Evolutionary conservation across 2,329 filamentous ascomycete genomes (phyloP), one percentile per base, ranked within the genome.

Genomic region (Colletotrichum costaricense): DNA sequence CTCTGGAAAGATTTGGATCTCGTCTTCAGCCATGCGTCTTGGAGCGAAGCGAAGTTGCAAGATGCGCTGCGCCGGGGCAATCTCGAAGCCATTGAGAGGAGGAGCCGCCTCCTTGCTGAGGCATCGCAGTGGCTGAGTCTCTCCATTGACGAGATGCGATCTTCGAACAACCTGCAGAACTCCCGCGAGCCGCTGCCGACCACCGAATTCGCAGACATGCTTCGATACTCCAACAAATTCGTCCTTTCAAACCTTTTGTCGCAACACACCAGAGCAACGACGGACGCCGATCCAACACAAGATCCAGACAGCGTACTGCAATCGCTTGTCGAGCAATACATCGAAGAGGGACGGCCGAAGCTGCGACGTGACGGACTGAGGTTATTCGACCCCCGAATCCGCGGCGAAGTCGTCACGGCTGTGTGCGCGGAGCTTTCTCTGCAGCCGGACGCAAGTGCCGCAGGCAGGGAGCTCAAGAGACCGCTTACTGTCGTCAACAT

Each of bases 401-500:
- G 62, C 60, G 73, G 77, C 49, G 82, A 84, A 73, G 77, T 83
- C 3, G 62, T 78, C 26, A 76, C 80, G 6, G 80, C 81, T 2
- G 69, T 83, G 22, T 77, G 78, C 28, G 78, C 81, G 22, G 81
- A 83, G 74, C 66, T 84, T 22, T 33, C 59, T 5, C 76, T 80
- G 1, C 66, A 72, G 12, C 63, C 77, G 4, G 79, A 80, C 1
- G 67, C 67, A 2, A 69, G 26, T 24, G 72, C 68, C 59, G 64
- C 64, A 55, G 69, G 74, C 30, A 76, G 71, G 42, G 79, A 81
- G 22, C 55, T 78, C 11, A 78, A 77, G 62, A 76, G 82, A 26
- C 81, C 82, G 0, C 78, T 83, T n/a, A 78, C 81, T 0, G 77
- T 84, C 4, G 73, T 84, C 38, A 76, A 81, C 16, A 77, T 84